Conservation (phyloP, 1,139 yeast species). For the Candida sp. region DNA sequence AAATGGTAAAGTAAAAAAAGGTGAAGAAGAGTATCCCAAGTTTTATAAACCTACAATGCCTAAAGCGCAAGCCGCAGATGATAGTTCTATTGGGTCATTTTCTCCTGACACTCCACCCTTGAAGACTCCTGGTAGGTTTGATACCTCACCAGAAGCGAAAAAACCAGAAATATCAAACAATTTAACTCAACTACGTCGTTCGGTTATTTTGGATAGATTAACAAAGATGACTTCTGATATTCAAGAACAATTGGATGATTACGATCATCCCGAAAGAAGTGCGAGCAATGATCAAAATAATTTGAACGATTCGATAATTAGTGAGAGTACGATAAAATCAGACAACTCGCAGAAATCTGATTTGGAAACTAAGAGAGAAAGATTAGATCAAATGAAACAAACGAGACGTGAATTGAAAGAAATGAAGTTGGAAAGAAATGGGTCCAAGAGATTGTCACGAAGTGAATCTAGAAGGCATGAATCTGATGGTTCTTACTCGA, state of each 20-base stretch:
- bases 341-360: not conserved
- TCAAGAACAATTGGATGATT: slow-evolving; percentile 28
- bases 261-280: slow-evolving; percentile 9
- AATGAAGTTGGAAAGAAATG: not conserved
- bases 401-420: not conserved
- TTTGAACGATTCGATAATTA: not conserved
- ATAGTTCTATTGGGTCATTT: slow-evolving; percentile 29
- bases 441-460: not conserved
- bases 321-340: not conserved
- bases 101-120: slow-evolving; percentile 36
- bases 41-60: slow-evolving; percentile 1
- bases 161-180: slow-evolving; percentile 3
- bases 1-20: not conserved
- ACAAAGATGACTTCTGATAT: slow-evolving; percentile 41
- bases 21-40: not conserved
- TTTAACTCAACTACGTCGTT: slow-evolving; percentile 23
- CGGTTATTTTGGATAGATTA: slow-evolving; percentile 37
- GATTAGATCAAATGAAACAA: not conserved
- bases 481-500: not conserved
- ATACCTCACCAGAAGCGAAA: slow-evolving; percentile 2
- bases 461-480: not conserved
- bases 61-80: slow-evolving; percentile 10
- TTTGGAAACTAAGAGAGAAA: not conserved
- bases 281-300: not conserved
- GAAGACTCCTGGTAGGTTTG: slow-evolving; percentile 3